These are phyloP conservation scores for Syzygium oleosum DNA, from an alignment of 345 rosid species.

Conservation along the genomic window DNA sequence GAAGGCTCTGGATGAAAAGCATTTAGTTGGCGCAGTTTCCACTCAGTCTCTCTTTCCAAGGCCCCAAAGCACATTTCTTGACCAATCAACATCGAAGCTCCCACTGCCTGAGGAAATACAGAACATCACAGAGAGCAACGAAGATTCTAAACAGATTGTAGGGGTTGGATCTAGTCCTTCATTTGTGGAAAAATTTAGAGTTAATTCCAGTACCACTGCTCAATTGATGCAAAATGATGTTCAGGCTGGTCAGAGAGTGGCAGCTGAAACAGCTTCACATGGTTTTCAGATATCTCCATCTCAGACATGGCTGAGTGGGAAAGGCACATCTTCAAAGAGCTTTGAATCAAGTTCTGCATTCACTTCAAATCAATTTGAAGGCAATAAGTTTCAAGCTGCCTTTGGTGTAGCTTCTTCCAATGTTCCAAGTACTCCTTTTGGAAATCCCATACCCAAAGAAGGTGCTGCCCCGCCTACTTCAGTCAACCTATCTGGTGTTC, in stretches of 20 bases:
- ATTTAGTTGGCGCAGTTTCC: conserved; percentile 17
- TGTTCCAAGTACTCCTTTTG: conserved; percentile 20
- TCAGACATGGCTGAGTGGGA: conserved; percentile 38
- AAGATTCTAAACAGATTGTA: conserved; percentile 23
- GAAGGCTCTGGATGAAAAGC: conserved; percentile 14
- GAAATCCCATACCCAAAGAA: conserved; percentile 35
- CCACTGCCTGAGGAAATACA: conserved; percentile 16
- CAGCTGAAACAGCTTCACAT: conserved; percentile 19
- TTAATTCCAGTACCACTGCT: conserved; percentile 8
- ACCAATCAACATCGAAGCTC: conserved; percentile 25
- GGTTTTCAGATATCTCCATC: conserved; percentile 20
- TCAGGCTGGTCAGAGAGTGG: conserved; percentile 21
- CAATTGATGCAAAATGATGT: conserved; percentile 18
- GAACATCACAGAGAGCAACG: conserved; percentile 1
- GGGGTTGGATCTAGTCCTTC: conserved; percentile 26
- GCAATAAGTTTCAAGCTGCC: conserved; percentile 23
- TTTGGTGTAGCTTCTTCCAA: conserved; percentile 13
- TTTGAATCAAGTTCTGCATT: conserved; percentile 17
- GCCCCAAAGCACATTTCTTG: conserved; percentile 25
- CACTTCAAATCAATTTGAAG: conserved; percentile 20
- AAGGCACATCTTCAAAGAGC: conserved; percentile 16
- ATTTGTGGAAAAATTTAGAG: conserved; percentile 19
- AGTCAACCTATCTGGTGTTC: conserved; percentile 17
- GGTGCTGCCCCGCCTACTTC: conserved; percentile 16
- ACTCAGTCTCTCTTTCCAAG: conserved; percentile 19